Base-by-base conservation (phyloP, 768 basidiomycete genomes). In the Leccinum subtestaceum region DNA sequence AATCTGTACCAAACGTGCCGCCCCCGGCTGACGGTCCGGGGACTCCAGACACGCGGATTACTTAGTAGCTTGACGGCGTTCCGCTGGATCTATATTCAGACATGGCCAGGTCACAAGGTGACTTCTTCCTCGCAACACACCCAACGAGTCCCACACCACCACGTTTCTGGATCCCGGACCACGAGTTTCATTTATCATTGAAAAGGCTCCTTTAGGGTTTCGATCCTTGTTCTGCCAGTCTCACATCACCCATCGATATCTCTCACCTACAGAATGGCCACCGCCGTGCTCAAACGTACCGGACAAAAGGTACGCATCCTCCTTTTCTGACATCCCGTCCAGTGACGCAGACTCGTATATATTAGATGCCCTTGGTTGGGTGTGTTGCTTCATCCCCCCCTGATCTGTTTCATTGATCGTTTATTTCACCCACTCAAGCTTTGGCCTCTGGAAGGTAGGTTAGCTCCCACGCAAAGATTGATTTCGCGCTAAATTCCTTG, bases 331-430 rank as follows among this genome's bases (percentile, higher is more conserved):
- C 25, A 4, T 23, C 29, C 10, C 55, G 53, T 51, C 51, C 25
- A 10, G 13, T 38, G 34, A 60, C 45, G 11, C 21, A 27, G 9
- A 51, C 51, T 40, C 13, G 52, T 34, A 62, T 54, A n/a, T 53
- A 40, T 57, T 47, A 89, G 87, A 89, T 89, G 87, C 87, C 87
- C 67, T 72, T 84, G 48, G 81, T 88, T 53, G 87, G 87, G 87
- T 88, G 58, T 51, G 65, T 55, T 38, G 59, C 36, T 62, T 62
- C 50, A 49, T 55, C 25, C 50, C 52, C 6, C 57, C 19, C 48
- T 43, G 46, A 58, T 17, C 12, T 9, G 9, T 34, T 11, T 32
- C 27, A 34, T 45, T 61, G 36, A 64, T 50, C 54, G n/a, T 51
- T 53, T 43, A 36, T 17, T 57, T n/a, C 40, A 11, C 23, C 6